phyloP scores from a whole-genome alignment of 75 land plant species.

The Ceratopteris richardii region DNA sequence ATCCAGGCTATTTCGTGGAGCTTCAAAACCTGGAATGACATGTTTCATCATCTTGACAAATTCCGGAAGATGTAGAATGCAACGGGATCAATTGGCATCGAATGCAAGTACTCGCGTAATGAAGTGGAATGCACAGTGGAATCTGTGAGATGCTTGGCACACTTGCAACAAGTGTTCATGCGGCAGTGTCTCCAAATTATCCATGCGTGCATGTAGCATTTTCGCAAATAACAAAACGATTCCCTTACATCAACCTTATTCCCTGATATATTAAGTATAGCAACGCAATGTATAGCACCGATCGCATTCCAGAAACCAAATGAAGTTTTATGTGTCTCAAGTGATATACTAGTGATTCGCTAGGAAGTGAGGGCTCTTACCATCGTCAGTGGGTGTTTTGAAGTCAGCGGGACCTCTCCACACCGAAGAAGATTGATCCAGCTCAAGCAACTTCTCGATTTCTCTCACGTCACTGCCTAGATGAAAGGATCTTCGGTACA shows the following conservation, averaged over 20 bases:
- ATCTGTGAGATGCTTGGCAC: neutral
- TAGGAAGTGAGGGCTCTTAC: no score
- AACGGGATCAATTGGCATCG: no score
- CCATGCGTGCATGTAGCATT: no score
- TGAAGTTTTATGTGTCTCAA: no score
- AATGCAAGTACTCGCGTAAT: neutral
- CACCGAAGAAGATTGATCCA: neutral
- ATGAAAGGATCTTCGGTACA: constrained; percentile 1
- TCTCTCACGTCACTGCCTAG: neutral
- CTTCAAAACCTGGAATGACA: constrained; percentile 16
- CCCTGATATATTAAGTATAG: no score
- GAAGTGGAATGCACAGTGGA: neutral
- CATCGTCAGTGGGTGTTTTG: neutral
- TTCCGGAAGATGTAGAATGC: constrained; percentile 3
- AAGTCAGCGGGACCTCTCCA: neutral
- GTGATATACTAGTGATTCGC: no score
- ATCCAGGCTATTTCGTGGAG: constrained; percentile 30
- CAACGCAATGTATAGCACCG: no score
- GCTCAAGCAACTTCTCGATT: neutral
- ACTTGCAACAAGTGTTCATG: neutral
- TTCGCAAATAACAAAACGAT: no score
- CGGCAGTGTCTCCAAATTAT: no score
- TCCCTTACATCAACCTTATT: no score
- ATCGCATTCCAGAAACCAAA: no score
- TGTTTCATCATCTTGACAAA: no score